Evolutionary conservation across 345 rosid genomes (phyloP), one percentile per base, ranked within the genome.

Genomic region (Eucalyptus marginata): DNA sequence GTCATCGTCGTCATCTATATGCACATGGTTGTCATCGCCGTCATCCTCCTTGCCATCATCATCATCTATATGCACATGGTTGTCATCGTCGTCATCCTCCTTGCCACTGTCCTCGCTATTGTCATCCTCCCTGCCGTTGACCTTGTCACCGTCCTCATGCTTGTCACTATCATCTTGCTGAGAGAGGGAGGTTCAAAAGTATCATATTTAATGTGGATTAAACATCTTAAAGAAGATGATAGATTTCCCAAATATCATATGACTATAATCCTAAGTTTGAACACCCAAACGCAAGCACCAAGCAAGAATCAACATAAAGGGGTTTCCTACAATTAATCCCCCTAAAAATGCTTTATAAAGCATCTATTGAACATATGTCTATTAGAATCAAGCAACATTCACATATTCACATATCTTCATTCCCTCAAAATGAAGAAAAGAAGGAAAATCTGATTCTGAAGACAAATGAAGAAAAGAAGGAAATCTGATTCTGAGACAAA

Each of bases 101-200:
- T n/a, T n/a, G 31, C 81, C 91, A 22, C 89, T 90, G 1, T 90
- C 91, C n/a, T 89, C 89, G 4, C 87, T 91, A 27, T 87, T 91
- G 4, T 87, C 88, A 7, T 88, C 94, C 20, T 88, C 92, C n/a
- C 88, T 87, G 5, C 52, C 89, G 16, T 89, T 89, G 4, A 81
- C 87, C 49, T 25, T 86, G 56, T 91, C 93, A 31, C 62, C 54
- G 24, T 91, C 93, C 31, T 92, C 95, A n/a, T 88, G 92, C 33
- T 89, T 90, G 49, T 91, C 94, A 47, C 85, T 88, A 50, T 90
- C 88, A 46, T 91, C 93, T 22, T 87, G 81, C 81, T 33, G 44
- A 71, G 81, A 36, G 40, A 71, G 81, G 44, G 1, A 71, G 44
- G 44, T 71, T 33, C 24, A 18, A 68, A 36, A 33, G 20, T 33